Evolutionary conservation across 192 early-diverging fungal genomes (phyloP).

Genomic region (Pecoramyces ruminantium): DNA sequence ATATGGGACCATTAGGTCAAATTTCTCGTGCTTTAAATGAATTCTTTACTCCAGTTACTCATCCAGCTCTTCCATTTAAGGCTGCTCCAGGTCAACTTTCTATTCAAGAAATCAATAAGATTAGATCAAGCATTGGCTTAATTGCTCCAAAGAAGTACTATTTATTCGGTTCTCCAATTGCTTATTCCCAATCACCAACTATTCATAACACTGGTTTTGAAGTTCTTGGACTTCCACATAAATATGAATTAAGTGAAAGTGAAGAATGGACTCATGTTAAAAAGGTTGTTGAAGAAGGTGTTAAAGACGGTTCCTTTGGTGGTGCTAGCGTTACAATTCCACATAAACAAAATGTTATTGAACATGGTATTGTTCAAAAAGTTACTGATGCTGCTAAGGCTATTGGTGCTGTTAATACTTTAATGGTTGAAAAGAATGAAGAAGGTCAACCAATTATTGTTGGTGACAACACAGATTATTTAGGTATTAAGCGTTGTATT

Average conservation of each 20-base stretch:
- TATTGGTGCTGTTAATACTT: conserved; percentile 94
- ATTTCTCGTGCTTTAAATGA: conserved; percentile 75
- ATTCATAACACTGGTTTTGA: conserved; percentile 88
- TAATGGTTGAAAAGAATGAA: conserved; percentile 21
- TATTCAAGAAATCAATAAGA: conserved; percentile 55
- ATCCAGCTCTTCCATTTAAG: conserved; percentile 48
- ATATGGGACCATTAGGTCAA: conserved; percentile 86
- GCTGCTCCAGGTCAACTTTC: conserved; percentile 92
- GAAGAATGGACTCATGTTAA: conserved; percentile 13
- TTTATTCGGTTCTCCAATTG: conserved; percentile 81
- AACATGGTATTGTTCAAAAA: conserved; percentile 32
- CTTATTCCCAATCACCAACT: conserved; percentile 72
- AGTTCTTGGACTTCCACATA: conserved; percentile 65
- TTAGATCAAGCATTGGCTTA: conserved; percentile 51
- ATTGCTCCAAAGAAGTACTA: conserved; percentile 50
- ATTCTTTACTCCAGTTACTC: conserved; percentile 89
- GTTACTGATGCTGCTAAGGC: conserved; percentile 56
- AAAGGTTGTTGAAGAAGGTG: conserved; percentile 5
- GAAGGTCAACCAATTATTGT: conserved; percentile 20
- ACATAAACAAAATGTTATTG: conserved; percentile 74
- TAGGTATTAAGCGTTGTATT: conserved; percentile 64
- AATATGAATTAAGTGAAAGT: conserved; percentile 60
- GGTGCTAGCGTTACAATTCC: conserved; percentile 94
- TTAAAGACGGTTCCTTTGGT: conserved; percentile 48
- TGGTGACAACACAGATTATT: conserved; percentile 94